Evolutionary conservation across 371 early-diverging fungal genomes (phyloP).

Genomic region (Nematocida sp.): DNA sequence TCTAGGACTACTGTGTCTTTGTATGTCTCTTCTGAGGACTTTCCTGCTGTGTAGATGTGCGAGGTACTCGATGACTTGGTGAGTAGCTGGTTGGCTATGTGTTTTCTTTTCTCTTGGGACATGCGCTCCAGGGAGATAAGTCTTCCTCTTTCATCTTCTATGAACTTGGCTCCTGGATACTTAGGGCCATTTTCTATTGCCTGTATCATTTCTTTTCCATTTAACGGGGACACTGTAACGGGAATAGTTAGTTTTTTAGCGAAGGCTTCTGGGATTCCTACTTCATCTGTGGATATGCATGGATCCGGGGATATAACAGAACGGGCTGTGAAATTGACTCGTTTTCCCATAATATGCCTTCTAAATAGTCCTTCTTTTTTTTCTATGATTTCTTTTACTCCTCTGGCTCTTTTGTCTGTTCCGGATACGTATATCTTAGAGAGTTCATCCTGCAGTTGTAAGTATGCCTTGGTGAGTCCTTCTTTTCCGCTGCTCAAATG

Average conservation of each 20-base stretch:
- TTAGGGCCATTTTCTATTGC: constrained; percentile 95
- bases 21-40: neutral
- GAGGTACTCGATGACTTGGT: constrained; percentile 68
- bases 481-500: neutral
- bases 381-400: constrained; percentile 86
- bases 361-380: constrained; percentile 99
- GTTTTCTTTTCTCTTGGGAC: constrained; percentile 78
- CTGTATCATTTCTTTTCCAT: constrained; percentile 78
- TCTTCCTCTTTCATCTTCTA: constrained; percentile 75
- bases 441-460: constrained; percentile 31
- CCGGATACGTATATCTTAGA: neutral
- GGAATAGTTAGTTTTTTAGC: constrained; percentile 92
- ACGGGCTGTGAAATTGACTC: constrained; percentile 98
- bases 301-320: constrained; percentile 98
- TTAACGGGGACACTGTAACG: constrained; percentile 89
- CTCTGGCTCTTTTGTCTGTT: neutral
- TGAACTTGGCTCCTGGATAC: constrained; percentile 85
- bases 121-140: constrained; percentile 74
- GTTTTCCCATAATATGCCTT: constrained; percentile 99
- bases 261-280: constrained; percentile 92
- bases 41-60: constrained; percentile 24
- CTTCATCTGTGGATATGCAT: constrained; percentile 91
- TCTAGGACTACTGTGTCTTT: constrained; percentile 73
- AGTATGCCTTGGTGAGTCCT: constrained; percentile 1
- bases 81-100: constrained; percentile 82